Evolutionary conservation across 176 grass and related monocot species (phyloP).

Genomic region (Oryza rufipogon): DNA sequence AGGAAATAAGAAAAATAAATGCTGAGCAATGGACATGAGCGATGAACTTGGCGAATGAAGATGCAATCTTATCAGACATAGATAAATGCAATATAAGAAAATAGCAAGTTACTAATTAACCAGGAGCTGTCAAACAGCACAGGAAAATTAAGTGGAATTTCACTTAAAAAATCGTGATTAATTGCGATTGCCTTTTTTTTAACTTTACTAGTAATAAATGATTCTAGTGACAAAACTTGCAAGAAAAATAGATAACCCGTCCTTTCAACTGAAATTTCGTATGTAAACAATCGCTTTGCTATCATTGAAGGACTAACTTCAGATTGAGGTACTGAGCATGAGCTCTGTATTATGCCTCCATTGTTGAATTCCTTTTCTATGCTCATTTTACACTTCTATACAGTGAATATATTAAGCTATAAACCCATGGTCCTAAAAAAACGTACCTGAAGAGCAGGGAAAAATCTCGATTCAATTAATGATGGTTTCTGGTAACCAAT

Average conservation of each 20-base stretch:
- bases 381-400: constrained; percentile 12
- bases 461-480: constrained; percentile 93
- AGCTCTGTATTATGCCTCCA: neutral
- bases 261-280: neutral
- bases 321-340: constrained; percentile 1
- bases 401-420: constrained; percentile 5
- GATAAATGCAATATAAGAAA: too few relatives aligned
- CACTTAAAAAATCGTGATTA: neutral
- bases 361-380: neutral
- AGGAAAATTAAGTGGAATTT: neutral
- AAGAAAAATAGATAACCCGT: neutral
- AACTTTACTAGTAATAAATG: neutral
- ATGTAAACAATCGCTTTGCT: neutral
- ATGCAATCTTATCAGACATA: constrained; percentile 6
- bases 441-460: constrained; percentile 97
- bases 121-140: too few relatives aligned
- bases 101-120: too few relatives aligned
- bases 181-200: neutral
- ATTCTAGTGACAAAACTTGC: neutral
- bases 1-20: neutral
- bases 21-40: neutral
- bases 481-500: constrained; percentile 94
- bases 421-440: constrained; percentile 10
- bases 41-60: neutral
- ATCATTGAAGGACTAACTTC: constrained; percentile 4